Base-by-base conservation (phyloP, 495 filamentous ascomycete genomes). In the Parmelia sp. region DNA sequence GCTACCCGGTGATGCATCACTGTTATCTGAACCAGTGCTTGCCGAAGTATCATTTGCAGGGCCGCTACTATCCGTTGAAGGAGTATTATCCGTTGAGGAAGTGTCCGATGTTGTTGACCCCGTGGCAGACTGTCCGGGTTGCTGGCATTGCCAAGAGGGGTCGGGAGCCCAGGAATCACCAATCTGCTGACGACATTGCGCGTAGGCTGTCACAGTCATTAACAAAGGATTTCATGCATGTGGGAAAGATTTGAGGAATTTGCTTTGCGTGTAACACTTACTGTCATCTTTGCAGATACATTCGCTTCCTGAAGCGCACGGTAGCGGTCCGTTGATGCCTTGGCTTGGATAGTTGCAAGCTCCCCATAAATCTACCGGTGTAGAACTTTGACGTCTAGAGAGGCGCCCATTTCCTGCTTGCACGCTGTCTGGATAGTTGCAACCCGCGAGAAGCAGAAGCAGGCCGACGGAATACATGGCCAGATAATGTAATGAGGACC, bases 231-330 rank as follows among this genome's bases (percentile, higher is more conserved):
- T 40, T 39, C 21, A 12, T 31, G 29, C 19, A 47, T 3, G 4
- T 21, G 0, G 17, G 21, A 14, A 44, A 44, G 5, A 1, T 5
- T 40, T 3, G 17, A 40, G 39, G 3, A 3, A 44, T 15, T 44
- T 21, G 17, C 4, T 12, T 12, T 25, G 31, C 10, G n/a, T n/a
- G n/a, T n/a, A n/a, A n/a, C n/a, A 58, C 62, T 42, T 58, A 64
- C 62, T 64, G 19, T 58, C 40, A 27, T 64, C 62, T 36, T 58
- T 64, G 29, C 62, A 64, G 29, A 64, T 64, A 36, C 62, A 64
- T 59, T 63, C 61, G 17, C 55, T 49, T 23, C 56, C 62, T 23
- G 40, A 10, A 4, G 42, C 56, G 40, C 62, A 64, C 17, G 62
- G 42, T 57, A 64, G 45, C 36, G 62, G 62, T 42, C 56, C 62